Conservation (phyloP, 805 yeast genomes). For the Candida patagonica region DNA sequence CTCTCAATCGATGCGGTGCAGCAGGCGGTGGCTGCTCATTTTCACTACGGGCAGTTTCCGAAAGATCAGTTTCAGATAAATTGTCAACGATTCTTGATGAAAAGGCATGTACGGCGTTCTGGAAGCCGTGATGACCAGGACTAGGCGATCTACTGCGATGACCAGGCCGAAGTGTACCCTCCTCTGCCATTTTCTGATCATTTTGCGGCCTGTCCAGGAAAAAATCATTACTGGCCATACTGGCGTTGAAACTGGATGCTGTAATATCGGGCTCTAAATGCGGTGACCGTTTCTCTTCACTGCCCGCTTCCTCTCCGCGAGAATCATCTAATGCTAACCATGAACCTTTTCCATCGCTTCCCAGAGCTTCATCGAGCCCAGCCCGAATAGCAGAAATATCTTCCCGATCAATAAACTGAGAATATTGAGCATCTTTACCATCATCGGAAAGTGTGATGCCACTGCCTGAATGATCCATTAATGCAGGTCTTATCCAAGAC, state of each 20-base stretch:
- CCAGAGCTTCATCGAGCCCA: slow-evolving; percentile 18
- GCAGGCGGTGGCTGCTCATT: neutral
- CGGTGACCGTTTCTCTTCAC: neutral
- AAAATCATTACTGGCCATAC: neutral
- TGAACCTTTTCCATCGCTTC: slow-evolving; percentile 15
- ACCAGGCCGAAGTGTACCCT: neutral
- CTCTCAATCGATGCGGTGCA: neutral
- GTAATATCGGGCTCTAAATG: slow-evolving; percentile 1
- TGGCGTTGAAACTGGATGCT: neutral
- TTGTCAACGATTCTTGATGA: slow-evolving; percentile 4
- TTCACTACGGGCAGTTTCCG: too few relatives aligned
- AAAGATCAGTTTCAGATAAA: too few relatives aligned
- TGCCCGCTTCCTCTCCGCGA: neutral
- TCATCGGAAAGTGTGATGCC: too few relatives aligned
- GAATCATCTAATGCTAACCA: slow-evolving; percentile 12
- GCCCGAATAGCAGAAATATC: slow-evolving; percentile 6
- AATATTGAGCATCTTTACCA: too few relatives aligned
- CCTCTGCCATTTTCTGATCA: neutral
- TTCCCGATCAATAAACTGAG: neutral
- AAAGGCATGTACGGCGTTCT: slow-evolving; percentile 1
- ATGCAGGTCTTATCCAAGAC: too few relatives aligned
- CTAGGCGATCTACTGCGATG: neutral
- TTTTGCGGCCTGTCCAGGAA: neutral
- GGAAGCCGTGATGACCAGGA: neutral
- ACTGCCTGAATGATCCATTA: too few relatives aligned